phyloP scores from a whole-genome alignment of 345 rosid species.

The Abelmoschus esculentus region DNA sequence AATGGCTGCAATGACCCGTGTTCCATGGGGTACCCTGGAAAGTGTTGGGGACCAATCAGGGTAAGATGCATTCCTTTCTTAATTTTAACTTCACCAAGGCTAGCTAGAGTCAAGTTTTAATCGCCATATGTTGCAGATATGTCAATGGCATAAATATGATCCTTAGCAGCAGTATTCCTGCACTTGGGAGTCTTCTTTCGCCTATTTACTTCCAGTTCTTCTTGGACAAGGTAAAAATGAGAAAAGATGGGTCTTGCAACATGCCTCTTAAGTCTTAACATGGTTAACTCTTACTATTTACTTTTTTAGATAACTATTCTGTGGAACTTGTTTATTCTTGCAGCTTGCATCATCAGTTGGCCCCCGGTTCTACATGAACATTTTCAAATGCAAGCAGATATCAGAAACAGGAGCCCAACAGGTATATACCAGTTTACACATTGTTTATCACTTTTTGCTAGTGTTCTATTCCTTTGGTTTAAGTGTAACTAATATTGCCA shows the following conservation, averaged over 20 bases:
- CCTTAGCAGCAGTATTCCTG: slow-evolving; percentile 54
- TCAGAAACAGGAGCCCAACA: slow-evolving; percentile 99
- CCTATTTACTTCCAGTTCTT: slow-evolving; percentile 71
- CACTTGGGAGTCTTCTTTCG: slow-evolving; percentile 58
- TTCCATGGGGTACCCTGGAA: slow-evolving; percentile 92
- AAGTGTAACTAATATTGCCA: not conserved
- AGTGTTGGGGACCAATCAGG: slow-evolving; percentile 97
- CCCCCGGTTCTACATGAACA: slow-evolving; percentile 87
- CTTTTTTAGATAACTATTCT: not conserved
- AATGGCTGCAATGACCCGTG: slow-evolving; percentile 95
- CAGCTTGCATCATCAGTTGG: slow-evolving; percentile 99
- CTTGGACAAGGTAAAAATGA: slow-evolving; percentile 56
- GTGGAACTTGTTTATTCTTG: slow-evolving; percentile 15
- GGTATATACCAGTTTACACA: slow-evolving; percentile 24
- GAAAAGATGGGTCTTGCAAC: not conserved
- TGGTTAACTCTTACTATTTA: not conserved
- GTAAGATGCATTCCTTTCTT: slow-evolving; percentile 28
- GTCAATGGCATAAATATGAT: slow-evolving; percentile 54
- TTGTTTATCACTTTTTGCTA: not conserved
- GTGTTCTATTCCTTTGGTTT: not conserved
- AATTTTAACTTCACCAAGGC: not conserved
- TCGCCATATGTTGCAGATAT: slow-evolving; percentile 47
- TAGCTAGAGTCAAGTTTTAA: not conserved
- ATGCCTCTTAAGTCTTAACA: not conserved
- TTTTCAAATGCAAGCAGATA: slow-evolving; percentile 93